Evolutionary conservation across 73 alveolate genomes (phyloP).

Genomic region (Paramecium caudatum): DNA sequence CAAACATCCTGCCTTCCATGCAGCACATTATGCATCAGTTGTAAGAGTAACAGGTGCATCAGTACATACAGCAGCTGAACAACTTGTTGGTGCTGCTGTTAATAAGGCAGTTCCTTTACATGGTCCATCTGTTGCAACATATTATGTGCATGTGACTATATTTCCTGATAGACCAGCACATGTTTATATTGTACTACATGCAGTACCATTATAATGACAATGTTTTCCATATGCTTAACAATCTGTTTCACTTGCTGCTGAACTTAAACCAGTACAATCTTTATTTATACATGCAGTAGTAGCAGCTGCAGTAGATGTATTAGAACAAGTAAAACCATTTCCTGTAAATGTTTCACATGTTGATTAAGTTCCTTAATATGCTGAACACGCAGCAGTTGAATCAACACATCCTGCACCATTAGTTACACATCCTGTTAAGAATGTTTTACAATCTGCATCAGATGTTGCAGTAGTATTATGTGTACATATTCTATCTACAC

Average conservation of each 20-base stretch:
- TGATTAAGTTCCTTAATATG: conserved; percentile 17
- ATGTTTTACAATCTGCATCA: conserved; percentile 50
- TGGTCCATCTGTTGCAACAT: conserved; percentile 62
- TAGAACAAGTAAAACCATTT: conserved; percentile 20
- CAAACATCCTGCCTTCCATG: background rate
- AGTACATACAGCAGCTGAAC: conserved; percentile 13
- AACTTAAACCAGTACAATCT: background rate
- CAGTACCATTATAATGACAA: conserved; percentile 37
- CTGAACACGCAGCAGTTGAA: background rate
- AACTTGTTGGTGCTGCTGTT: conserved; percentile 33
- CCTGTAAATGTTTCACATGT: background rate
- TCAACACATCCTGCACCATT: conserved; percentile 44
- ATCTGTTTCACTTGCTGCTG: background rate
- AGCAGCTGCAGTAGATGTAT: conserved; percentile 33
- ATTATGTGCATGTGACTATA: background rate
- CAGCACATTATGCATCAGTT: conserved; percentile 30
- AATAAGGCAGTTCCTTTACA: conserved; percentile 37
- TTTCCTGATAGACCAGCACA: conserved; percentile 37
- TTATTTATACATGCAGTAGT: conserved; percentile 2
- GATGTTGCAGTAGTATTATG: conserved; percentile 39
- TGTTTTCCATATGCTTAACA: background rate
- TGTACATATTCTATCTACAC: conserved; percentile 39
- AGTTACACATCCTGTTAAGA: conserved; percentile 43
- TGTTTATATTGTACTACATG: background rate
- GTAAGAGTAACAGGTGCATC: conserved; percentile 30